phyloP scores from a whole-genome alignment of 2,329 filamentous ascomycete species.

The Phaeomoniella chlamydospora region DNA sequence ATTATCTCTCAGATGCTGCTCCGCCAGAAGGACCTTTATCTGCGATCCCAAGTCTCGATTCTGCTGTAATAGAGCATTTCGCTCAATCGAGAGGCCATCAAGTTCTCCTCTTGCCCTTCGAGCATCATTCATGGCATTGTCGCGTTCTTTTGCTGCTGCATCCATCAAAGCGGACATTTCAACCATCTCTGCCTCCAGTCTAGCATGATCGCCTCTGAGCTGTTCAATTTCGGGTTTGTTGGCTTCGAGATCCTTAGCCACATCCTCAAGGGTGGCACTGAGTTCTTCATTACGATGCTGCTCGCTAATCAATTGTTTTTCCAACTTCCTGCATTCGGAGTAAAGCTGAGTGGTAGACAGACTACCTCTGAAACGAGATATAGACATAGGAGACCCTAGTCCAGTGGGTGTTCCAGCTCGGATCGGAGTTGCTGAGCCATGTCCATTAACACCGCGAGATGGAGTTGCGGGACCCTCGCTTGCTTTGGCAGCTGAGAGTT shows the following conservation, averaged over 20 bases:
- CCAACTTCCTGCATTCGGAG: slow-evolving; percentile 43
- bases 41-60: slow-evolving; percentile 81
- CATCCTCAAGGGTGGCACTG: slow-evolving; percentile 64
- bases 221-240: slow-evolving; percentile 83
- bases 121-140: slow-evolving; percentile 61
- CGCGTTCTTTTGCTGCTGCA: slow-evolving; percentile 65
- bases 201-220: slow-evolving; percentile 63
- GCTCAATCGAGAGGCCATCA: slow-evolving; percentile 46
- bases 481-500: slow-evolving; percentile 26
- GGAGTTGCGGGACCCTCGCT: slow-evolving; percentile 36
- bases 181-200: slow-evolving; percentile 64
- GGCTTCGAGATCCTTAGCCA: slow-evolving; percentile 71
- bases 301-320: slow-evolving; percentile 60
- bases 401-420: slow-evolving; percentile 33
- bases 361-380: slow-evolving; percentile 33
- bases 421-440: slow-evolving; percentile 30
- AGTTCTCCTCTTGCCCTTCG: slow-evolving; percentile 67
- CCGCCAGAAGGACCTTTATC: slow-evolving; percentile 78
- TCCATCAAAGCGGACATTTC: slow-evolving; percentile 77
- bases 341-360: slow-evolving; percentile 44
- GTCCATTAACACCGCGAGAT: slow-evolving; percentile 35
- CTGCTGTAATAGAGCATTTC: slow-evolving; percentile 69
- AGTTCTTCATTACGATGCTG: slow-evolving; percentile 62
- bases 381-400: slow-evolving; percentile 37
- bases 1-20: slow-evolving; percentile 68